A percentile compares a stretch with the other conserved stretches of the same genome.
These are phyloP conservation scores for Sporothrix sp. DNA, from an alignment of 2,329 filamentous ascomycete species.

Conservation along the genomic window DNA sequence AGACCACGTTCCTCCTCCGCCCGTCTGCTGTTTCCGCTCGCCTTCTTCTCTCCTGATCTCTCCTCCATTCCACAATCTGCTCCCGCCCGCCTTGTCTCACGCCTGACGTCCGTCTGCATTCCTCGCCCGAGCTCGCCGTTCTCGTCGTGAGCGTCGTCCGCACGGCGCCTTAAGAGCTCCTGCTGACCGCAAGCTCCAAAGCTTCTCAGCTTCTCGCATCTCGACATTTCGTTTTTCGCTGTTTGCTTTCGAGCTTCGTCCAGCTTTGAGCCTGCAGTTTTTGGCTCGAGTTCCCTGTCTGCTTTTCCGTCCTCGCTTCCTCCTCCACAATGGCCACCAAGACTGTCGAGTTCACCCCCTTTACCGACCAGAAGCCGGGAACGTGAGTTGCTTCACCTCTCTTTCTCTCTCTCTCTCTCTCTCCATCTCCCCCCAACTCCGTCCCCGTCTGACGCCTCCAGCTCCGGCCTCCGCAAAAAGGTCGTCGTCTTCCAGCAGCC, in stretches of 20 bases:
- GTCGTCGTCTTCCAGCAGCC: slow-evolving; percentile 93
- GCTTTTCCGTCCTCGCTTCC: background rate
- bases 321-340: slow-evolving; percentile 51
- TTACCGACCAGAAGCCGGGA: slow-evolving; percentile 95
- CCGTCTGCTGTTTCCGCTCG: background rate
- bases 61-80: background rate
- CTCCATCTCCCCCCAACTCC: background rate
- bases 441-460: slow-evolving; percentile 34
- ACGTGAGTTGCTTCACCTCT: slow-evolving; percentile 61
- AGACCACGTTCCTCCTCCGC: background rate
- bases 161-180: no score
- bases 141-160: no score
- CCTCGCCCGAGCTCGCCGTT: no score
- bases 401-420: background rate
- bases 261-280: no score
- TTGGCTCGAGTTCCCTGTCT: no score
- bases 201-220: no score
- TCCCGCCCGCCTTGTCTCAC: no score
- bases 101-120: no score
- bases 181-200: no score
- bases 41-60: background rate
- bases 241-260: no score
- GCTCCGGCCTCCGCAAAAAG: slow-evolving; percentile 97
- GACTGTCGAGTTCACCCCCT: slow-evolving; percentile 74
- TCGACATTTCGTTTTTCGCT: no score